Evolutionary conservation across 805 yeast species (phyloP), one percentile per base, ranked within the genome.

Genomic region (Candida railenensis): DNA sequence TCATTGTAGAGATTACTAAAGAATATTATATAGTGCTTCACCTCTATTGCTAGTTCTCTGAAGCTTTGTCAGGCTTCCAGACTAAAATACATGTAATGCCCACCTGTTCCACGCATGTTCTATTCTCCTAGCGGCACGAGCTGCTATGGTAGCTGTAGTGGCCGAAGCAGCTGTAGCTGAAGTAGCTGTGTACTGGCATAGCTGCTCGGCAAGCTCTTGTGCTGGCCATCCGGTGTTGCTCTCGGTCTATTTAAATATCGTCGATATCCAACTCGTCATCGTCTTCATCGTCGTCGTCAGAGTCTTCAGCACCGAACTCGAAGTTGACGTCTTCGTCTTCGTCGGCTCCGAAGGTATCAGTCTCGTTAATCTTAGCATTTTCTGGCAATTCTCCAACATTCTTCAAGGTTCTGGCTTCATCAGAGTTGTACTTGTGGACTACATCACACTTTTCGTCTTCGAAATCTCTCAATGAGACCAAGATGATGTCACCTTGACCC

Each of bases 371-470:
- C 78, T 89, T 89, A 50, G 98, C 97, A 57, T 85, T 80, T 71
- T 94, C 98, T 53, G 99, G 99, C 60, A 94, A 80, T 74, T 94
- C 99, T 58, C 99, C 99, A 69, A 85, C 87, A 53, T 82, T 86
- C 75, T 94, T 95, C 73, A 94, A 79, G 43, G 96, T 84, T 77
- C 99, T 88, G 51, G 99, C 99, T 74, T 94, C 99, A 63, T 94
- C 99, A 43, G 97, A 85, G 69, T 87, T 89, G 73, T 86, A 94
- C 73, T 94, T 94, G 71, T 92, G 95, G 48, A 94, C 92, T 57
- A 94, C 97, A 68, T 94, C 99, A 77, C 97, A 94, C 69, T 88
- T 96, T 52, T 89, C 96, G 63, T 92, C 97, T 74, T 94, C 97
- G 83, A 94, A 94, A 63, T 94, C 99, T 80, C 99, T 90, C 60